These are phyloP conservation scores for Aspergillus baeticus DNA, from an alignment of 495 filamentous ascomycete species.

Conservation along the genomic window DNA sequence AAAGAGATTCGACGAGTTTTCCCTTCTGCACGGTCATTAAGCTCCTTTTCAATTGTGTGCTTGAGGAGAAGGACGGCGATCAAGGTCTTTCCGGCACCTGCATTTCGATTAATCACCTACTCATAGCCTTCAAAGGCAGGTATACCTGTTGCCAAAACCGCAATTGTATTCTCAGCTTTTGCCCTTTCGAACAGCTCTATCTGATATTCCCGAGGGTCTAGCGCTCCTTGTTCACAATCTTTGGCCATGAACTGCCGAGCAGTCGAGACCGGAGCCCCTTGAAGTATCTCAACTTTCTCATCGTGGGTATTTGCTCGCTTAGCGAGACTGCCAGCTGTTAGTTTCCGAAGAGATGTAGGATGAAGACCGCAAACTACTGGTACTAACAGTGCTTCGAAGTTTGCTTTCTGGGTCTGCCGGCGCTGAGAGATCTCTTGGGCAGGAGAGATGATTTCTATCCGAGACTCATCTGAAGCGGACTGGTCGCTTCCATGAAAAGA, in stretches of 20 bases:
- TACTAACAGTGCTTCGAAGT: conserved; percentile 53
- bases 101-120: neutral
- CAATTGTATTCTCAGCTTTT: conserved; percentile 84
- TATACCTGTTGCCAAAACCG: conserved; percentile 88
- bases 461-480: conserved; percentile 28
- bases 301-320: conserved; percentile 36
- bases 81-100: conserved; percentile 93
- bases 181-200: conserved; percentile 88
- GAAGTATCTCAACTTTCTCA: conserved; percentile 4
- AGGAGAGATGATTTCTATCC: conserved; percentile 29
- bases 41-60: conserved; percentile 73
- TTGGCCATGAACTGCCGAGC: conserved; percentile 44
- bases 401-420: conserved; percentile 48
- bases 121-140: neutral
- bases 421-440: conserved; percentile 43
- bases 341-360: conserved; percentile 1
- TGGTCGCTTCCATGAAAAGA: neutral
- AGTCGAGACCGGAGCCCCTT: conserved; percentile 35
- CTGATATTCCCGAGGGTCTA: conserved; percentile 86
- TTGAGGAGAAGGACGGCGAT: conserved; percentile 88
- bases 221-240: conserved; percentile 44
- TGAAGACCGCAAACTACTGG: neutral
- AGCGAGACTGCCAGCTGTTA: conserved; percentile 35
- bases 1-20: conserved; percentile 67
- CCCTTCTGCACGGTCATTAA: conserved; percentile 65